Evolutionary conservation across 1,284 basidiomycete species (phyloP).

Genomic region (Ustilago crameri): DNA sequence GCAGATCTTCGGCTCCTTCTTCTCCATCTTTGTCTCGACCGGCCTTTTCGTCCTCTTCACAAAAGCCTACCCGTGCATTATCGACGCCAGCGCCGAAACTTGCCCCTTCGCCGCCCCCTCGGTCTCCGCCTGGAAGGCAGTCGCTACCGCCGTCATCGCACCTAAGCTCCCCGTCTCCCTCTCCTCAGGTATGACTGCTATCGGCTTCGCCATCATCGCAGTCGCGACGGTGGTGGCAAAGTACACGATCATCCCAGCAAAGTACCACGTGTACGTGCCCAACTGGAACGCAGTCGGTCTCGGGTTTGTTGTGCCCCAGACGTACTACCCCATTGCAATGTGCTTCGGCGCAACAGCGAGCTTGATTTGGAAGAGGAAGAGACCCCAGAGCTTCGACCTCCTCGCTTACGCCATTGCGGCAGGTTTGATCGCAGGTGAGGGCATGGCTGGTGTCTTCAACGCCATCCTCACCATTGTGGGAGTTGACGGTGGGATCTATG

Average conservation of each 20-base stretch:
- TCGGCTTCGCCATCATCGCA: constrained; percentile 73
- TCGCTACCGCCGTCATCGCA: constrained; percentile 73
- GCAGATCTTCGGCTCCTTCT: constrained; percentile 66
- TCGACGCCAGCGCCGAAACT: constrained; percentile 61
- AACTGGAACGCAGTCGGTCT: constrained; percentile 77
- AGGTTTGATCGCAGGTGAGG: constrained; percentile 77
- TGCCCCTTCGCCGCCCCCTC: constrained; percentile 76
- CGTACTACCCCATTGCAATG: constrained; percentile 63
- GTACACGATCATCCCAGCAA: constrained; percentile 73
- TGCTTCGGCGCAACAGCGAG: constrained; percentile 62
- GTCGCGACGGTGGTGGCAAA: constrained; percentile 72
- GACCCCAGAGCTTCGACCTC: constrained; percentile 69
- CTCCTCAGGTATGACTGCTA: constrained; percentile 74
- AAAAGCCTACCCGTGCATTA: constrained; percentile 77
- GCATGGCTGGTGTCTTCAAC: constrained; percentile 77
- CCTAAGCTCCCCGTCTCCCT: constrained; percentile 53
- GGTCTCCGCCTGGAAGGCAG: constrained; percentile 76
- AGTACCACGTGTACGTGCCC: constrained; percentile 73
- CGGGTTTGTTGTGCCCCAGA: constrained; percentile 72
- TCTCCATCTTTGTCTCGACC: constrained; percentile 48
- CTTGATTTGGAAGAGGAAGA: constrained; percentile 72
- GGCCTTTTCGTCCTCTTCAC: constrained; percentile 59
- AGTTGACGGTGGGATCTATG: constrained; percentile 42
- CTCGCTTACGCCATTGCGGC: constrained; percentile 75
- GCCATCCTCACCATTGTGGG: constrained; percentile 69